A percentile compares a stretch with the other conserved stretches of the same genome.
Conservation (phyloP, 768 basidiomycete genomes). For the Boletus reticulatus region DNA sequence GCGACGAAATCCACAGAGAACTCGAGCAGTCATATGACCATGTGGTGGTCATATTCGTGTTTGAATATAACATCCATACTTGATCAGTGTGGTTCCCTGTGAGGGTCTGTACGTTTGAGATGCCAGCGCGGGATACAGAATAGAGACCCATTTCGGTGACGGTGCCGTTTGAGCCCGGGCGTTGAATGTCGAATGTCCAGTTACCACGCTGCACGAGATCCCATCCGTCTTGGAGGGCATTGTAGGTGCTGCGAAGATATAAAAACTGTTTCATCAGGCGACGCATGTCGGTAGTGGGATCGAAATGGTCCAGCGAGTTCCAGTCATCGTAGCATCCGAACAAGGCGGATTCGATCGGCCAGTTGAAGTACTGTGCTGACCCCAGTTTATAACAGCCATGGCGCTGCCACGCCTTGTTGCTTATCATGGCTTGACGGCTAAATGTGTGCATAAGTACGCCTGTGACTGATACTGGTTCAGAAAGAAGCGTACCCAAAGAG, state of each 20-base stretch:
- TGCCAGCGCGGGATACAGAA: constrained; percentile 70
- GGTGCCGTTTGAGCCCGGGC: constrained; percentile 83
- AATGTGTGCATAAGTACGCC: neutral
- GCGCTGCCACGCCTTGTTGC: constrained; percentile 83
- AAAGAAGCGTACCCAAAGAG: constrained; percentile 66
- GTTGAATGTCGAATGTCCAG: constrained; percentile 76
- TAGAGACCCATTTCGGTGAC: constrained; percentile 86
- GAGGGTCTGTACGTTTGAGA: constrained; percentile 58
- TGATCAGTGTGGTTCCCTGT: constrained; percentile 59
- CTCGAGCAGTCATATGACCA: constrained; percentile 62
- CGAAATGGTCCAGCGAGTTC: constrained; percentile 94
- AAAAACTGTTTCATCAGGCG: constrained; percentile 74
- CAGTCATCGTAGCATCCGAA: constrained; percentile 87
- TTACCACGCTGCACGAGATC: constrained; percentile 81
- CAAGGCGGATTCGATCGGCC: constrained; percentile 76
- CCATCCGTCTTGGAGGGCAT: constrained; percentile 82
- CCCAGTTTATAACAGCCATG: constrained; percentile 93
- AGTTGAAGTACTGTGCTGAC: constrained; percentile 91
- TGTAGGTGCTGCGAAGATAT: constrained; percentile 65
- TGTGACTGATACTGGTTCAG: neutral
- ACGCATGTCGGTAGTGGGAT: constrained; percentile 78
- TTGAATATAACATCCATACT: constrained; percentile 84
- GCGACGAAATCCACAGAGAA: constrained; percentile 73
- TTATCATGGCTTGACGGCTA: constrained; percentile 91
- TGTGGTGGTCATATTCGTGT: constrained; percentile 72